These are phyloP conservation scores for Alternaria alternata DNA, from an alignment of 2,329 filamentous ascomycete genomes.

Conservation along the genomic window DNA sequence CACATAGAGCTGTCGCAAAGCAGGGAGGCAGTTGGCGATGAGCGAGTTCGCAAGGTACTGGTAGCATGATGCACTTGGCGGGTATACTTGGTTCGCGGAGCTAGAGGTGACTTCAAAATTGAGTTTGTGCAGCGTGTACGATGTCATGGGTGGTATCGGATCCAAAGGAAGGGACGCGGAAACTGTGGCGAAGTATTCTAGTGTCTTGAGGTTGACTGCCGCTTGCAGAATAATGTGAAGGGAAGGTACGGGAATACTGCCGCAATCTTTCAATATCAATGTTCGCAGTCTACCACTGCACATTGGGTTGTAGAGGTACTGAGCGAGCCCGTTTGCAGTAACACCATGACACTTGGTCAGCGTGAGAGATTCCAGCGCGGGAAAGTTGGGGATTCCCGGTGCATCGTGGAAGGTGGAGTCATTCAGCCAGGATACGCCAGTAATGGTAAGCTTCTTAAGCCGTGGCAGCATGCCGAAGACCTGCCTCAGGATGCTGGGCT, in stretches of 20 bases:
- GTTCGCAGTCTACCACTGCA: constrained; percentile 69
- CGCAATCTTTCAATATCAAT: constrained; percentile 72
- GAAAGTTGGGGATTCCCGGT: constrained; percentile 74
- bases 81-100: constrained; percentile 63
- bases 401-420: constrained; percentile 78
- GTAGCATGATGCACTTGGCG: constrained; percentile 73
- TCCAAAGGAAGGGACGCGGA: constrained; percentile 64
- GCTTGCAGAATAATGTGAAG: constrained; percentile 69
- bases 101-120: constrained; percentile 82
- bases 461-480: constrained; percentile 72
- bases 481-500: constrained; percentile 73
- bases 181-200: constrained; percentile 66
- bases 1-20: constrained; percentile 80
- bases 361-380: constrained; percentile 75
- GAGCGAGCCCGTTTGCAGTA: constrained; percentile 73
- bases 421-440: constrained; percentile 72
- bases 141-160: constrained; percentile 70
- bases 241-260: constrained; percentile 70
- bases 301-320: constrained; percentile 68
- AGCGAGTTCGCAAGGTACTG: constrained; percentile 86
- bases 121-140: constrained; percentile 73
- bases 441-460: constrained; percentile 78
- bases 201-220: constrained; percentile 65
- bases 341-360: constrained; percentile 76
- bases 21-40: constrained; percentile 76